phyloP scores from a whole-genome alignment of 306 rosid species.

The Pyrus betulifolia region DNA sequence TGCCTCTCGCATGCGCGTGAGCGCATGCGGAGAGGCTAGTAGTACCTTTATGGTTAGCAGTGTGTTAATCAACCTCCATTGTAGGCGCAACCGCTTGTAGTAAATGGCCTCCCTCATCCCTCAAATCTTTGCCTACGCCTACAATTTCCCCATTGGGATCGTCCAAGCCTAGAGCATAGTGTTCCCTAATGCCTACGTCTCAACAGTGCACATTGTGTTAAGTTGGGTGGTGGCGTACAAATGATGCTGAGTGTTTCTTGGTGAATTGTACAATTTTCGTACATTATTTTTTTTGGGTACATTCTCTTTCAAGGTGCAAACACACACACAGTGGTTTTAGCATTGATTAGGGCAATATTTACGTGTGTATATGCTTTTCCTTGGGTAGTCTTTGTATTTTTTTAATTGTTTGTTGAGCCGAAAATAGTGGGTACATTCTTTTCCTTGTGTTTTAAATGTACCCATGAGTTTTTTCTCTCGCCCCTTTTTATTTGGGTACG shows the following conservation, averaged over 20 bases:
- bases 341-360: no score
- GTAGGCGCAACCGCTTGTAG: slow-evolving; percentile 30
- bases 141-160: slow-evolving; percentile 45
- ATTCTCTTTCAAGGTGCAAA: neutral
- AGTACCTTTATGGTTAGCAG: no score
- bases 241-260: neutral
- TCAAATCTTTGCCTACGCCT: slow-evolving; percentile 49
- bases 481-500: no score
- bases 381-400: no score
- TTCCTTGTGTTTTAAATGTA: no score
- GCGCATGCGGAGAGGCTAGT: no score
- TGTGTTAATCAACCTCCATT: neutral
- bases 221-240: slow-evolving; percentile 36
- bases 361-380: no score
- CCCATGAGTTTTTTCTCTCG: no score
- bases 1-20: no score
- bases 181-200: slow-evolving; percentile 35
- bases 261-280: neutral
- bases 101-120: slow-evolving; percentile 40
- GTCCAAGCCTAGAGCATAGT: slow-evolving; percentile 54
- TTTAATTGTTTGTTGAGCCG: no score
- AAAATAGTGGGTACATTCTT: no score
- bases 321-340: neutral
- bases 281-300: neutral
- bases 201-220: slow-evolving; percentile 21